These are phyloP conservation scores for Erucastrum elatum DNA, from an alignment of 345 rosid species.

Conservation along the genomic window DNA sequence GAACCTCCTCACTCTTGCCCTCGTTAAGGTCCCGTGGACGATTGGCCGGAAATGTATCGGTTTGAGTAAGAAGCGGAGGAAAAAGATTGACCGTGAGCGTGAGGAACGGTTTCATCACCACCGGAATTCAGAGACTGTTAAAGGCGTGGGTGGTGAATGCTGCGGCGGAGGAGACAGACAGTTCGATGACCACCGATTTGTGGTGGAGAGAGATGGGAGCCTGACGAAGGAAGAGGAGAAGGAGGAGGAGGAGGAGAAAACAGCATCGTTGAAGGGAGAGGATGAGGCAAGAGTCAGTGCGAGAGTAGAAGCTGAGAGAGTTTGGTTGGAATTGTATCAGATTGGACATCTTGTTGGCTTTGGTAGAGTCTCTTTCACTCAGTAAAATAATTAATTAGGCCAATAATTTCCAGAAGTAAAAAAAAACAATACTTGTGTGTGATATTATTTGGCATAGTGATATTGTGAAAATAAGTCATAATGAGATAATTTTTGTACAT, in stretches of 20 bases:
- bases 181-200: conserved; percentile 27
- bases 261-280: conserved; percentile 35
- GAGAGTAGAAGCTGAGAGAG: conserved; percentile 56
- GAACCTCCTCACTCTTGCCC: conserved; percentile 57
- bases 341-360: conserved; percentile 72
- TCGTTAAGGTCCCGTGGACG: conserved; percentile 72
- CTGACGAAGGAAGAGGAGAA: conserved; percentile 4
- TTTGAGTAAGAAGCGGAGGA: conserved; percentile 16
- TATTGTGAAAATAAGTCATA: too few relatives aligned
- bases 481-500: too few relatives aligned
- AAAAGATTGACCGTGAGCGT: not conserved
- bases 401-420: too few relatives aligned
- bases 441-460: too few relatives aligned
- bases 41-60: conserved; percentile 62
- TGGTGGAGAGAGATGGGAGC: conserved; percentile 45
- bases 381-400: too few relatives aligned
- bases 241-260: conserved; percentile 20
- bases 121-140: conserved; percentile 34
- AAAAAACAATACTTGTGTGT: too few relatives aligned
- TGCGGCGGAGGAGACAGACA: conserved; percentile 26
- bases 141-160: conserved; percentile 30
- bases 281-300: conserved; percentile 42
- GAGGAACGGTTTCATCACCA: conserved; percentile 10
- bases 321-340: conserved; percentile 73
- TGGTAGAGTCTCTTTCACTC: conserved; percentile 75